These are phyloP conservation scores for Fusarium fujikuroi DNA, from an alignment of 2,329 filamentous ascomycete genomes.

Conservation along the genomic window DNA sequence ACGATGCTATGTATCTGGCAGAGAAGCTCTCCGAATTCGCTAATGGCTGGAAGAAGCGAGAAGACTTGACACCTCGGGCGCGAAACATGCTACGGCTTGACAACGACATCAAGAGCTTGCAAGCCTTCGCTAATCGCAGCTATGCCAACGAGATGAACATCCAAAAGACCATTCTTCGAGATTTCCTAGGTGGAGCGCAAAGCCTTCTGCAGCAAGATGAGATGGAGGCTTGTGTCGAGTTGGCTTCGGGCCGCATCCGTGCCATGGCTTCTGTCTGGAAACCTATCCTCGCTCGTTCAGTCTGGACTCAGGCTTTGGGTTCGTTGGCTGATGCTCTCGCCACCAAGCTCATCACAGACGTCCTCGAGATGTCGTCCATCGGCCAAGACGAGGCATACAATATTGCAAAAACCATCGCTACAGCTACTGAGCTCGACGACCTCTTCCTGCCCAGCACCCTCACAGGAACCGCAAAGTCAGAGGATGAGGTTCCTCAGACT, in stretches of 20 bases:
- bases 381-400: constrained; percentile 72
- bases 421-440: constrained; percentile 68
- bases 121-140: constrained; percentile 69
- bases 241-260: constrained; percentile 63
- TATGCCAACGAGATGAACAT: constrained; percentile 70
- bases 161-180: constrained; percentile 70
- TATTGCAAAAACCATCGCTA: constrained; percentile 67
- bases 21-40: constrained; percentile 64
- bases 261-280: constrained; percentile 67
- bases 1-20: constrained; percentile 72
- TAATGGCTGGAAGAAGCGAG: constrained; percentile 62
- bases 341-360: constrained; percentile 68
- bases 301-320: constrained; percentile 71
- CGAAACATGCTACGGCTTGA: constrained; percentile 67
- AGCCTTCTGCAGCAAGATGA: constrained; percentile 69
- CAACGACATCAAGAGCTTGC: constrained; percentile 68
- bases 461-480: constrained; percentile 38
- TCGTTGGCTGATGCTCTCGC: constrained; percentile 68
- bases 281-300: constrained; percentile 66
- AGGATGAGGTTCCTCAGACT: constrained; percentile 62
- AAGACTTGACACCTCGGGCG: constrained; percentile 62
- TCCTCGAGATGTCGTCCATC: constrained; percentile 70
- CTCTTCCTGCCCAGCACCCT: constrained; percentile 64
- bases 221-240: constrained; percentile 62
- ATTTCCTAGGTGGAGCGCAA: constrained; percentile 69